These are phyloP conservation scores for Xylaria acuta DNA, from an alignment of 495 filamentous ascomycete species.

Conservation along the genomic window DNA sequence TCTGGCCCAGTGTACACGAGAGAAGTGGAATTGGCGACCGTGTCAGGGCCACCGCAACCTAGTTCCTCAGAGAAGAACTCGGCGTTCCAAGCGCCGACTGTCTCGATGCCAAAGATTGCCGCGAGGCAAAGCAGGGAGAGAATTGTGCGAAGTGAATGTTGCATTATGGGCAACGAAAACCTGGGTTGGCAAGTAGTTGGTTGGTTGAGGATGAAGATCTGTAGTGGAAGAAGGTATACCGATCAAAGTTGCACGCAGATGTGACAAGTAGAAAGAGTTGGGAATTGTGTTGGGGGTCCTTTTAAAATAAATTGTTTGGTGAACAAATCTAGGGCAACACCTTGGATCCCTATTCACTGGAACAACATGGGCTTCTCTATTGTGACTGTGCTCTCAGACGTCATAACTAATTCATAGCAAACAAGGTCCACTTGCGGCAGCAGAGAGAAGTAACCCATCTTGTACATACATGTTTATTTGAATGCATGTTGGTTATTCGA, in stretches of 20 bases:
- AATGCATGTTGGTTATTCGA: neutral
- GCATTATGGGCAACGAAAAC: neutral
- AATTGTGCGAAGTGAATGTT: neutral
- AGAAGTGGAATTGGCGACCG: neutral
- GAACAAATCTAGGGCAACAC: neutral
- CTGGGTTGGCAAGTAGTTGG: too few relatives aligned
- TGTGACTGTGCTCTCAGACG: neutral
- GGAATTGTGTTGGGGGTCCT: neutral
- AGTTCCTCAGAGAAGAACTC: conserved; percentile 1
- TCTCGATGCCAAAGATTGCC: neutral
- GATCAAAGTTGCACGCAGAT: neutral
- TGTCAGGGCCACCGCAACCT: neutral
- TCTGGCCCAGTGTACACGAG: neutral
- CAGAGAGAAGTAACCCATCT: neutral
- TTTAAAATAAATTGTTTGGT: neutral
- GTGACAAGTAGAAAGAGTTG: neutral
- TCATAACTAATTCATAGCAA: neutral
- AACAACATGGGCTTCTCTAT: neutral
- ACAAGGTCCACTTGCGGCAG: neutral
- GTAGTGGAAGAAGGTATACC: neutral
- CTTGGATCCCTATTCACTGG: neutral
- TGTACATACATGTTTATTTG: neutral
- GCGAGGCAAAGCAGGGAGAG: neutral
- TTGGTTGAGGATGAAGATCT: neutral
- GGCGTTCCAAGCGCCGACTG: neutral